Evolutionary conservation across 331 rosid species (phyloP), one percentile per base, ranked within the genome.

Genomic region (Prunus yedoensis): DNA sequence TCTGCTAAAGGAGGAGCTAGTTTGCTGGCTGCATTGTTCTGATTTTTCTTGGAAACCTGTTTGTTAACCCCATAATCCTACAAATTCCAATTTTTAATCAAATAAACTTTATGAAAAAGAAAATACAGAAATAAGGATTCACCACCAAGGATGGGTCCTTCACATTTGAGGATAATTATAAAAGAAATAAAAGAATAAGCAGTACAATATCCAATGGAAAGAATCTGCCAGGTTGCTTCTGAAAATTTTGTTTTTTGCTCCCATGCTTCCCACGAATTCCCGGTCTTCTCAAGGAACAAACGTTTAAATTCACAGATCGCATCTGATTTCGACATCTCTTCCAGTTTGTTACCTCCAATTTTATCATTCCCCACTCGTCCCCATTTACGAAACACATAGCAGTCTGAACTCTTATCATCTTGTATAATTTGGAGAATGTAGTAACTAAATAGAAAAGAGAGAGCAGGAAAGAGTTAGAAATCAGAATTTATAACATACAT

Each of bases 251-350:
- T n/a, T 57, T 87, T 85, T 80, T 78, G 83, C 77, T 89, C 96
- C 99, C 99, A 94, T 17, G 99, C 96, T 85, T 94, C 99, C 99
- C 97, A 94, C 49, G 97, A 79, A 80, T 94, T 94, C 68, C 97
- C 99, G 71, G 99, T 94, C 88, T 94, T 94, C 85, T 94, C 99
- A 58, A 85, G 87, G 85, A 94, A 94, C 73, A 94, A 81, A 71
- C 92, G 91, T 80, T 84, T 92, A 90, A 94, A 94, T 68, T 85
- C 96, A 49, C 63, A 16, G 71, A 94, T 85, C n/a, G 99, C 93
- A 83, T 89, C 96, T 58, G 86, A 78, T 80, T 89, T 94, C 12
- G 85, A 63, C 95, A 94, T 81, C 25, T 74, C 86, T 0, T 92
- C 99, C 68, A 94, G 82, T 82, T 94, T 94, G 79, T 0, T 58